Evolutionary conservation across 306 rosid genomes (phyloP).

Genomic region (Rosa rugosa): DNA sequence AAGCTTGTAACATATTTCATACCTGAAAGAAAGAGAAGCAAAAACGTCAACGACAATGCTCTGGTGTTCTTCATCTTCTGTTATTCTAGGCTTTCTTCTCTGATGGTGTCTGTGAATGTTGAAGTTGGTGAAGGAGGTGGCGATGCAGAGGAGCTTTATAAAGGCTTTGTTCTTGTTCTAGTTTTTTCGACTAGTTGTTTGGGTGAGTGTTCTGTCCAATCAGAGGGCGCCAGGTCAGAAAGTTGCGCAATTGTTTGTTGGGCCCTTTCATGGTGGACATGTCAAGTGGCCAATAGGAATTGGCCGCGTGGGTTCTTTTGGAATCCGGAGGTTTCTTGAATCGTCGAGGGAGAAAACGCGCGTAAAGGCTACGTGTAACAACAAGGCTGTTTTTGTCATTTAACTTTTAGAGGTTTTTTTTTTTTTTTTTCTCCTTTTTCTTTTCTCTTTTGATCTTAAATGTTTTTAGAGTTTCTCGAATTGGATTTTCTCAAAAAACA

Average conservation of each 20-base stretch:
- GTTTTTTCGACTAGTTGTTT: too few species aligned
- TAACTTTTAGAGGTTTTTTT: too few species aligned
- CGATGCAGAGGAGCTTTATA: not conserved
- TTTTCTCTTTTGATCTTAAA: not conserved
- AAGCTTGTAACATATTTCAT: not conserved
- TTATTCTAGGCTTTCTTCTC: not conserved
- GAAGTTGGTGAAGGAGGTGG: not conserved
- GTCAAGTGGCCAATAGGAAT: not conserved
- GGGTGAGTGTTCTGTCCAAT: constrained; percentile 30
- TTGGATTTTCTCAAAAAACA: not conserved
- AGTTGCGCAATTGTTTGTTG: not conserved
- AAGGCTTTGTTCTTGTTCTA: not conserved
- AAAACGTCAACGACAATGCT: constrained; percentile 21
- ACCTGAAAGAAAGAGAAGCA: constrained; percentile 42
- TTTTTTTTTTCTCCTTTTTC: too few species aligned
- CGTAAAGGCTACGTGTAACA: not conserved
- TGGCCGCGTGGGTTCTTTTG: constrained; percentile 8
- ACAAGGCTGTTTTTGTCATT: not conserved
- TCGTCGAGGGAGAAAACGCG: not conserved
- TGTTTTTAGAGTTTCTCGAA: too few species aligned
- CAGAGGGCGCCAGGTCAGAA: constrained; percentile 3
- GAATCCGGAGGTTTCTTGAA: constrained; percentile 31
- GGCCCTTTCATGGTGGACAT: not conserved
- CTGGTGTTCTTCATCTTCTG: constrained; percentile 15
- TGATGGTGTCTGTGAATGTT: not conserved